Evolutionary conservation across 2,329 filamentous ascomycete species (phyloP).

Genomic region (Onygena corvina): DNA sequence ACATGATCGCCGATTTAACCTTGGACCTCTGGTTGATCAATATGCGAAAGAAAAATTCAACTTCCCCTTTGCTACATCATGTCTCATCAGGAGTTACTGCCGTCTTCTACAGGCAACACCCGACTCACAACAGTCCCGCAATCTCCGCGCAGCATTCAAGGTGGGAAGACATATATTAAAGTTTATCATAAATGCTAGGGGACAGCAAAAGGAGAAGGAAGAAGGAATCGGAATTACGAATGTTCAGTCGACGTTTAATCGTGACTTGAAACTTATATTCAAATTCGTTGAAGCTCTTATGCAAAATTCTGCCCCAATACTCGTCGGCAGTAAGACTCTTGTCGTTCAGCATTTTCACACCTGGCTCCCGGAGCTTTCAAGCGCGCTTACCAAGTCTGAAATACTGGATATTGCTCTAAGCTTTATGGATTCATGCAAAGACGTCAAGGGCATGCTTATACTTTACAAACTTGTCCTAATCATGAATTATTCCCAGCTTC

Average conservation of each 20-base stretch:
- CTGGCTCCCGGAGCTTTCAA: slow-evolving; percentile 84
- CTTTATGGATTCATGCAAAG: slow-evolving; percentile 81
- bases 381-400: slow-evolving; percentile 65
- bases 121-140: slow-evolving; percentile 70
- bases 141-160: slow-evolving; percentile 83
- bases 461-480: slow-evolving; percentile 88
- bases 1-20: slow-evolving; percentile 84
- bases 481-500: slow-evolving; percentile 74
- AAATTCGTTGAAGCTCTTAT: slow-evolving; percentile 82
- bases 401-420: slow-evolving; percentile 84
- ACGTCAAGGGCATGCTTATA: slow-evolving; percentile 80
- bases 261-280: slow-evolving; percentile 77
- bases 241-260: slow-evolving; percentile 58
- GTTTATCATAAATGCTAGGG: slow-evolving; percentile 81
- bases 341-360: slow-evolving; percentile 93
- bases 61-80: slow-evolving; percentile 83
- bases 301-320: slow-evolving; percentile 68
- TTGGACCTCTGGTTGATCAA: slow-evolving; percentile 78
- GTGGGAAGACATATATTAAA: slow-evolving; percentile 86
- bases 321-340: slow-evolving; percentile 89
- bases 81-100: slow-evolving; percentile 74
- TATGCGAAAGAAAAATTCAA: slow-evolving; percentile 84
- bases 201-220: slow-evolving; percentile 79
- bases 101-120: slow-evolving; percentile 70
- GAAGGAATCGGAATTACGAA: slow-evolving; percentile 73